These are phyloP conservation scores for Fusarium drepaniforme DNA, from an alignment of 2,329 filamentous ascomycete genomes.

Conservation along the genomic window DNA sequence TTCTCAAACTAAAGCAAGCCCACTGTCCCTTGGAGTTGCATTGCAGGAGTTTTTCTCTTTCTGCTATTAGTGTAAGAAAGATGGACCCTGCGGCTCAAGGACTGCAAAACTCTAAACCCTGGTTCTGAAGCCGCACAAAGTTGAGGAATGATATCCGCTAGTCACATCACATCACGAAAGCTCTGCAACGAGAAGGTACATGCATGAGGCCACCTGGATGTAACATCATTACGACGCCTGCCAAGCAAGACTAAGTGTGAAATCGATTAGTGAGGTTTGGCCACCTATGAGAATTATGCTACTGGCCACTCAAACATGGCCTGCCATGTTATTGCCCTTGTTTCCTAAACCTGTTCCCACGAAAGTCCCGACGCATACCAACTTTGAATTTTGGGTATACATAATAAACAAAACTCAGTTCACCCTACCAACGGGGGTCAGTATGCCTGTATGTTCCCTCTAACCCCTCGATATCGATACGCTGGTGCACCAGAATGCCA, in stretches of 20 bases:
- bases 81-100: not conserved
- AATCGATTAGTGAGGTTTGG: not conserved
- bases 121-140: not conserved
- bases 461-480: slow-evolving; percentile 13
- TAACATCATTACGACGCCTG: not conserved
- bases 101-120: not conserved
- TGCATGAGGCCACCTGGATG: not conserved
- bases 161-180: not conserved
- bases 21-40: not conserved
- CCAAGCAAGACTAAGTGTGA: not conserved
- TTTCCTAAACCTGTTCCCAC: not conserved
- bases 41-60: not conserved
- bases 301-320: not conserved
- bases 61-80: not conserved
- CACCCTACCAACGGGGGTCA: not conserved
- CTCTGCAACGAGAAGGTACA: not conserved
- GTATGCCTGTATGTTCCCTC: slow-evolving; percentile 4
- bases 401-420: not conserved
- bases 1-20: not conserved
- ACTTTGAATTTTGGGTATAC: not conserved
- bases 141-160: not conserved
- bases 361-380: not conserved
- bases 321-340: not conserved
- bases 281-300: not conserved
- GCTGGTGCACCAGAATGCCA: slow-evolving; percentile 17